A percentile compares a stretch with the other conserved stretches of the same genome.
Evolutionary conservation across 345 rosid species (phyloP).

Genomic region (Triadica sebifera): DNA sequence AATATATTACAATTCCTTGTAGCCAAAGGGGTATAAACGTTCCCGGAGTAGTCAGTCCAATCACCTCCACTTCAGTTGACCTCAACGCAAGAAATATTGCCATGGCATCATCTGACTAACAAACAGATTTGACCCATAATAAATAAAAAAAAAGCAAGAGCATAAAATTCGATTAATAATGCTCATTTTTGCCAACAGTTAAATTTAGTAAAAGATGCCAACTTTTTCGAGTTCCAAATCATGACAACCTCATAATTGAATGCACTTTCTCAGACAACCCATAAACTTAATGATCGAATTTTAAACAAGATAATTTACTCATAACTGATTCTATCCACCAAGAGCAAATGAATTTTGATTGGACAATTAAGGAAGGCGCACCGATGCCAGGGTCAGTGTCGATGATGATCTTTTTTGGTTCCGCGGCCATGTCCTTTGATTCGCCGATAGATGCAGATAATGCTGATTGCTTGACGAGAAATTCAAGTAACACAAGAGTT

Average conservation of each 20-base stretch:
- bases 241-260: background rate
- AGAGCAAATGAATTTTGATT: background rate
- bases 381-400: slow-evolving; percentile 97
- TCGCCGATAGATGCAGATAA: background rate
- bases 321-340: background rate
- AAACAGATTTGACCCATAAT: background rate
- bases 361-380: slow-evolving; percentile 12
- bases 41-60: slow-evolving; percentile 95
- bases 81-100: slow-evolving; percentile 81
- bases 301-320: background rate
- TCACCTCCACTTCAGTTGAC: slow-evolving; percentile 90
- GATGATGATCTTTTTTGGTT: slow-evolving; percentile 77
- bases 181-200: background rate
- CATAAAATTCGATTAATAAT: background rate
- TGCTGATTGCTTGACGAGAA: background rate
- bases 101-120: slow-evolving; percentile 82
- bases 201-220: background rate
- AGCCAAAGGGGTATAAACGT: slow-evolving; percentile 81
- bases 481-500: background rate
- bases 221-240: background rate
- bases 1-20: no score
- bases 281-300: background rate
- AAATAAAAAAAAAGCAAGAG: background rate
- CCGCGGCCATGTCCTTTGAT: slow-evolving; percentile 25
- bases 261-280: background rate